Evolutionary conservation across 306 rosid genomes (phyloP).

Genomic region (Cucumis melo): DNA sequence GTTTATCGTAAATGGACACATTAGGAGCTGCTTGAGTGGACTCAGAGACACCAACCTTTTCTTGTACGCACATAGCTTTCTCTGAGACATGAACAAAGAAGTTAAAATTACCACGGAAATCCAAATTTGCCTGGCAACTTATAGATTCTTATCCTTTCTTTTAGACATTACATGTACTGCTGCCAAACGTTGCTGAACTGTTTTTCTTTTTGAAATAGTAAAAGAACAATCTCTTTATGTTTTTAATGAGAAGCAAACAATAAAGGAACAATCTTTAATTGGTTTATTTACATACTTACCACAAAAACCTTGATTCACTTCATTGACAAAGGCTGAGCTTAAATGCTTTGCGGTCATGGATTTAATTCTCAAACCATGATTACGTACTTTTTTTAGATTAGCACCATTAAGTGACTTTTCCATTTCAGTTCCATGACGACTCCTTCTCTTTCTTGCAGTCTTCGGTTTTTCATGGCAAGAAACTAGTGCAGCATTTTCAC

Average conservation of each 20-base stretch:
- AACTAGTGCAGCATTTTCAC: constrained; percentile 25
- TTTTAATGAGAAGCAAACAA: background rate
- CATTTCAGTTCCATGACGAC: constrained; percentile 18
- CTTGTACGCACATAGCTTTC: constrained; percentile 15
- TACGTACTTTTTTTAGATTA: constrained; percentile 21
- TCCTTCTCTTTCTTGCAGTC: constrained; percentile 52
- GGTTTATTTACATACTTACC: constrained; percentile 10
- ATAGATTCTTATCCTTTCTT: constrained; percentile 2
- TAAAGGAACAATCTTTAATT: constrained; percentile 12
- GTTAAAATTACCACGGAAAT: constrained; percentile 17
- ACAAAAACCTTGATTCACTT: constrained; percentile 11
- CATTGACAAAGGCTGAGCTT: constrained; percentile 11
- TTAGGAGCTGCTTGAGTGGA: constrained; percentile 20
- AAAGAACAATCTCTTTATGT: too few relatives aligned
- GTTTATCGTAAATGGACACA: constrained; percentile 21
- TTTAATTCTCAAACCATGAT: constrained; percentile 17
- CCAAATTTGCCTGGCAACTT: constrained; percentile 24
- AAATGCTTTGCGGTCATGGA: constrained; percentile 15
- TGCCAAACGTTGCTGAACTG: constrained; percentile 10
- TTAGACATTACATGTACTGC: constrained; percentile 1
- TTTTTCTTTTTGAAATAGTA: constrained; percentile 4
- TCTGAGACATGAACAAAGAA: constrained; percentile 15
- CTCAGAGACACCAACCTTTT: constrained; percentile 13
- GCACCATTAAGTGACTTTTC: constrained; percentile 15
- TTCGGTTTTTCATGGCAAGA: constrained; percentile 15